These are phyloP conservation scores for Psilocybe azurescens DNA, from an alignment of 768 basidiomycete species.

Conservation along the genomic window DNA sequence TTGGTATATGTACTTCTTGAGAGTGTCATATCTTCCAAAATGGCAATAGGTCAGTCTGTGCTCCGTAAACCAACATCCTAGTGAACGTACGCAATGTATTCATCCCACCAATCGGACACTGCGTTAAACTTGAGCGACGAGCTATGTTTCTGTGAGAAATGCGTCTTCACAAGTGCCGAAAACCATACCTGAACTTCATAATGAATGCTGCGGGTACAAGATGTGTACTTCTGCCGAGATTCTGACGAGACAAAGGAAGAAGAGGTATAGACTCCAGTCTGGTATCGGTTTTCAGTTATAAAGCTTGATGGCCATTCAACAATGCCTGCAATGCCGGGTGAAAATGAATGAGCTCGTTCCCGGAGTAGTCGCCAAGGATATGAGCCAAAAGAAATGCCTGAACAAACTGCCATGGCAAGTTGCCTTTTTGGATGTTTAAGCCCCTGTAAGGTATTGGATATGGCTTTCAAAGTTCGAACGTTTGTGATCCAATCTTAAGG, in stretches of 20 bases:
- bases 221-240: constrained; percentile 23
- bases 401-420: not conserved
- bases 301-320: constrained; percentile 15
- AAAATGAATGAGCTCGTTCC: not conserved
- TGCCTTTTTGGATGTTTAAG: not conserved
- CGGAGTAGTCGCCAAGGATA: not conserved
- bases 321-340: not conserved
- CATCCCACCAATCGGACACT: constrained; percentile 91
- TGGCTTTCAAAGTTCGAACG: not conserved
- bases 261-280: constrained; percentile 48
- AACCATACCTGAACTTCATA: constrained; percentile 68
- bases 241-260: constrained; percentile 31
- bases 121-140: constrained; percentile 92
- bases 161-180: not conserved
- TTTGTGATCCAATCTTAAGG: not conserved
- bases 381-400: not conserved
- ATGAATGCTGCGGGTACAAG: constrained; percentile 28
- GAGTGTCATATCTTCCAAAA: constrained; percentile 72
- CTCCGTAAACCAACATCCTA: not conserved
- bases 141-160: constrained; percentile 38
- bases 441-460: not conserved
- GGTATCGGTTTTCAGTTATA: constrained; percentile 7
- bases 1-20: constrained; percentile 87
- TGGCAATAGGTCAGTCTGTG: constrained; percentile 1
- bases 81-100: constrained; percentile 79